Evolutionary conservation across 2,329 filamentous ascomycete genomes (phyloP).

Genomic region (Pseudogymnoascus sp.): DNA sequence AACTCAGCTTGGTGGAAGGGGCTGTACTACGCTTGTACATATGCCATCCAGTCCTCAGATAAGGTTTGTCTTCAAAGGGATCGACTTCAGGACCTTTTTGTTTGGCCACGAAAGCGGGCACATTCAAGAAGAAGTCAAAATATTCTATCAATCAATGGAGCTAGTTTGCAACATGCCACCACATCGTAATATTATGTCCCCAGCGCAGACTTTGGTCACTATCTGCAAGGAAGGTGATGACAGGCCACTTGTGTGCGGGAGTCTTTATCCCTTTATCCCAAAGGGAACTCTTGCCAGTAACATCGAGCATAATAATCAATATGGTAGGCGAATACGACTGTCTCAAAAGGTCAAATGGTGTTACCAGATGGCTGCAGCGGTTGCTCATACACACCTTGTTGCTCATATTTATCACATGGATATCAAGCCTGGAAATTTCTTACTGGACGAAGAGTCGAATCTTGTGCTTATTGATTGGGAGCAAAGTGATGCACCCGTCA

Average conservation of each 20-base stretch:
- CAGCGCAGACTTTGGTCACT: background rate
- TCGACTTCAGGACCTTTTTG: background rate
- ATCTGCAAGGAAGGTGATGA: background rate
- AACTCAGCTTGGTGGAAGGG: background rate
- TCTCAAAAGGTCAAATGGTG: background rate
- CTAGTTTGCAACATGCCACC: background rate
- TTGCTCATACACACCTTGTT: background rate
- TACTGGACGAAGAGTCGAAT: constrained; percentile 20
- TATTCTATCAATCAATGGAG: background rate
- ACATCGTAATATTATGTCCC: background rate
- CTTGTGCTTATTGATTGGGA: constrained; percentile 27
- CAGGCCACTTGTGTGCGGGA: background rate
- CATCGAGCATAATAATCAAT: background rate
- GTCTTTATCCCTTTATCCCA: background rate
- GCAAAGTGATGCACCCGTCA: constrained; percentile 24
- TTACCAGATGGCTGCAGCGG: background rate
- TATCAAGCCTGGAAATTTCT: constrained; percentile 30
- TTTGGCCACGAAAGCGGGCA: background rate
- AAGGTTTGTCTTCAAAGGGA: background rate
- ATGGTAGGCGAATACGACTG: background rate
- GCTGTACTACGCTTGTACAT: background rate
- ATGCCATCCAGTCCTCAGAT: background rate
- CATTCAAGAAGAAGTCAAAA: background rate
- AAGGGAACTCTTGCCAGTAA: background rate
- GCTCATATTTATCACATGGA: constrained; percentile 29